phyloP scores from a whole-genome alignment of 176 grass and related monocot genomes.

The Avena insularis region DNA sequence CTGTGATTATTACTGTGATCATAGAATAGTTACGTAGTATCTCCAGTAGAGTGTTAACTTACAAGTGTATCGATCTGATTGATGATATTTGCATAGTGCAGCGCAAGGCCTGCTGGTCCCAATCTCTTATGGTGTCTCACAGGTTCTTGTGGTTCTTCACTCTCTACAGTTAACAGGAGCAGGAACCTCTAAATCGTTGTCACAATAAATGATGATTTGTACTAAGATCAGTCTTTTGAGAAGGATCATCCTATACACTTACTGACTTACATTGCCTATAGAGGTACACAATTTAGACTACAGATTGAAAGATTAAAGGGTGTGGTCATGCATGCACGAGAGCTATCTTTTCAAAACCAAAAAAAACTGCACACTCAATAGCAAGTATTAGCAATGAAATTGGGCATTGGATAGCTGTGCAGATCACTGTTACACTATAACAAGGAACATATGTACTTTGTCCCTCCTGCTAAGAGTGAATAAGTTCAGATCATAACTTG shows the following conservation, averaged over 20 bases:
- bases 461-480: not conserved
- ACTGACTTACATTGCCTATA: constrained; percentile 18
- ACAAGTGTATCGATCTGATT: constrained; percentile 94
- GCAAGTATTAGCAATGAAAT: constrained; percentile 20
- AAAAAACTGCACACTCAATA: constrained; percentile 4
- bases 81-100: constrained; percentile 98
- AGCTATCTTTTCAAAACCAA: not conserved
- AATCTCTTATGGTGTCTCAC: constrained; percentile 63
- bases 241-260: not conserved
- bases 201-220: not conserved
- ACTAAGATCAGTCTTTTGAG: constrained; percentile 31
- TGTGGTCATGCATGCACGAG: constrained; percentile 30
- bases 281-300: constrained; percentile 23
- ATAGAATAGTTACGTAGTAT: constrained; percentile 33
- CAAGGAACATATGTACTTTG: not conserved
- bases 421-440: constrained; percentile 26
- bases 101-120: constrained; percentile 91
- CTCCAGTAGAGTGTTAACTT: constrained; percentile 53
- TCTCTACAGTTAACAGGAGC: constrained; percentile 58
- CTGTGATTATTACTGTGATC: constrained; percentile 29
- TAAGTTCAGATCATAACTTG: constrained; percentile 25
- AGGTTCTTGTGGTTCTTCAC: constrained; percentile 58
- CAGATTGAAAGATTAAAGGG: not conserved
- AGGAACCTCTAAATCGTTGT: constrained; percentile 40
- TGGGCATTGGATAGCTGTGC: not conserved